phyloP scores from a whole-genome alignment of 2,329 filamentous ascomycete genomes.

The Phaeosphaeriaceae sp. region DNA sequence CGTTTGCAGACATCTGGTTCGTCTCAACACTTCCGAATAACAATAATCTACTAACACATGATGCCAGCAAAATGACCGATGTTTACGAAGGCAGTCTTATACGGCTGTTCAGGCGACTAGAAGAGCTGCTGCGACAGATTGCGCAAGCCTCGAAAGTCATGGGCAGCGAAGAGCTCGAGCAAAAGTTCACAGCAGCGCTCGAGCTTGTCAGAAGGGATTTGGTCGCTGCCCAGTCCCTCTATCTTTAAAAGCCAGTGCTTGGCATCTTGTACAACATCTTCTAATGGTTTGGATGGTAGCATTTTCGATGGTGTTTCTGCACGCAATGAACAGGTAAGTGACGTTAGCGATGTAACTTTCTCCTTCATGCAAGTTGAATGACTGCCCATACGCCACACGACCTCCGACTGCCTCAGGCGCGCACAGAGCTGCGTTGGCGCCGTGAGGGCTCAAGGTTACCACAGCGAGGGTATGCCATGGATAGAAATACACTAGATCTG shows the following conservation, averaged over 20 bases:
- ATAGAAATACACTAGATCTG: slow-evolving; percentile 44
- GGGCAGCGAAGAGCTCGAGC: slow-evolving; percentile 92
- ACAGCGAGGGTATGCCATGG: slow-evolving; percentile 23
- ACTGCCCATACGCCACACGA: slow-evolving; percentile 17
- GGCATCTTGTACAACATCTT: slow-evolving; percentile 21
- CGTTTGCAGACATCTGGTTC: slow-evolving; percentile 94
- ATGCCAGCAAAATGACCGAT: slow-evolving; percentile 94
- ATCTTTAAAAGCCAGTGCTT: slow-evolving; percentile 59
- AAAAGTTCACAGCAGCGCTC: slow-evolving; percentile 88
- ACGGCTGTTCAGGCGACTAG: slow-evolving; percentile 90
- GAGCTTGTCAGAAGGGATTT: slow-evolving; percentile 90
- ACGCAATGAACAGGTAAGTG: slow-evolving; percentile 13
- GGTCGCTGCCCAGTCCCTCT: slow-evolving; percentile 92
- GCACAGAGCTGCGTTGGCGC: slow-evolving; percentile 27
- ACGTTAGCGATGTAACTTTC: slow-evolving; percentile 21
- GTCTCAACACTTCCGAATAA: slow-evolving; percentile 46
- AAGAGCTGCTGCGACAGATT: slow-evolving; percentile 94
- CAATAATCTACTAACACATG: slow-evolving; percentile 6
- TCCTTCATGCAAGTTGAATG: slow-evolving; percentile 17
- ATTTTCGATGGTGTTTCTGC: slow-evolving; percentile 6
- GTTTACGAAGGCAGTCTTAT: slow-evolving; percentile 97
- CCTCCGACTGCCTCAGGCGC: slow-evolving; percentile 21
- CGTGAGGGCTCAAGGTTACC: slow-evolving; percentile 16
- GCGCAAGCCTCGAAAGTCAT: slow-evolving; percentile 96
- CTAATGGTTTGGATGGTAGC: slow-evolving; percentile 18